Evolutionary conservation across 169 alveolate genomes (phyloP).

Genomic region (Eimeria zaria): DNA sequence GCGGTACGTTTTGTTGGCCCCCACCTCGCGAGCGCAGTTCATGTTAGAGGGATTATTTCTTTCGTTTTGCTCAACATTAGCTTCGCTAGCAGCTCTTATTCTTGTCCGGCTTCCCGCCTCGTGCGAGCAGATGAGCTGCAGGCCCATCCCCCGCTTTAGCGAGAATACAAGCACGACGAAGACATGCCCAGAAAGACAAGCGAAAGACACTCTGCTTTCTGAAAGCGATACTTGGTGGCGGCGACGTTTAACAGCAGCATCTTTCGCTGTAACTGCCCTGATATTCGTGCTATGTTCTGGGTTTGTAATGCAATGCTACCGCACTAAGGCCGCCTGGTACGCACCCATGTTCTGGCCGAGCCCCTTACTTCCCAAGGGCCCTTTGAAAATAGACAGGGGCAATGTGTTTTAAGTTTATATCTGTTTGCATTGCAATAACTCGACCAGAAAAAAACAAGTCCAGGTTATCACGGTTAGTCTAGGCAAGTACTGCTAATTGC

Average conservation of each 20-base stretch:
- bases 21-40: constrained; percentile 65
- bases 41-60: constrained; percentile 32
- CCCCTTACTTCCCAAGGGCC: constrained; percentile 54
- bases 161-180: neutral
- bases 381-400: constrained; percentile 62
- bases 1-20: constrained; percentile 72
- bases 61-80: constrained; percentile 55
- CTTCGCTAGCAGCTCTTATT: constrained; percentile 46
- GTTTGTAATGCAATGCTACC: constrained; percentile 64
- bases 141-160: neutral
- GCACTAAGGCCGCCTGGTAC: constrained; percentile 60
- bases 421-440: neutral
- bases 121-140: neutral
- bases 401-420: constrained; percentile 13
- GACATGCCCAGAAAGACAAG: neutral
- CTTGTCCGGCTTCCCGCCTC: neutral
- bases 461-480: neutral
- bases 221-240: constrained; percentile 42
- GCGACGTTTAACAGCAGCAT: neutral
- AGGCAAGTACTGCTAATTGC: neutral
- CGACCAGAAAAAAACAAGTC: neutral
- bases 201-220: neutral
- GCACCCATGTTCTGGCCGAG: constrained; percentile 52
- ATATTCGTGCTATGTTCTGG: constrained; percentile 57
- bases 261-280: constrained; percentile 33